phyloP scores from a whole-genome alignment of 139 green algal species.

The Picochlorum sp. region DNA sequence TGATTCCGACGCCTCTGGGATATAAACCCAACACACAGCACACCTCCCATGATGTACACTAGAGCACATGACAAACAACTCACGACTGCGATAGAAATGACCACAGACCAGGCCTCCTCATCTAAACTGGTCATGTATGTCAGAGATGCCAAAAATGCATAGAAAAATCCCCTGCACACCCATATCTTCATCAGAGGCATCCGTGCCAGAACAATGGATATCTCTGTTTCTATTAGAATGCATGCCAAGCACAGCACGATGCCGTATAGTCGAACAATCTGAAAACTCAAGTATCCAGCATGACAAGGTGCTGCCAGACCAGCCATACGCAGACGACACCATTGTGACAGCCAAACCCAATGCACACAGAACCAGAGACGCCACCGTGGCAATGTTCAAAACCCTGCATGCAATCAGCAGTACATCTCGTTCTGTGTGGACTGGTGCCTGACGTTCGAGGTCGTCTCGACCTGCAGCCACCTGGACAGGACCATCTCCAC shows the following conservation, averaged over 20 bases:
- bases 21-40: too few relatives aligned
- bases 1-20: too few relatives aligned
- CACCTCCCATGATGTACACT: too few relatives aligned
- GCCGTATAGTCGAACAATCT: slow-evolving; percentile 32
- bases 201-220: slow-evolving; percentile 15
- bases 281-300: not conserved
- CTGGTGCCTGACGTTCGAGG: not conserved
- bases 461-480: too few relatives aligned
- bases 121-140: slow-evolving; percentile 10
- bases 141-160: slow-evolving; percentile 23
- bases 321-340: not conserved
- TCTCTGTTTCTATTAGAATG: slow-evolving; percentile 35
- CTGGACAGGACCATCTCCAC: too few relatives aligned
- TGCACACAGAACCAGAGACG: slow-evolving; percentile 19
- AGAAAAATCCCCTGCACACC: slow-evolving; percentile 14
- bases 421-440: slow-evolving; percentile 1
- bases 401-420: slow-evolving; percentile 15
- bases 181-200: slow-evolving; percentile 31
- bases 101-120: too few relatives aligned
- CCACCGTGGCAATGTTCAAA: slow-evolving; percentile 22
- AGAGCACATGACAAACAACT: too few relatives aligned
- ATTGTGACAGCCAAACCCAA: slow-evolving; percentile 18
- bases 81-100: too few relatives aligned
- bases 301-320: too few relatives aligned
- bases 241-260: slow-evolving; percentile 10